phyloP scores from a whole-genome alignment of 176 grass and related monocot species.

The Ananas comosus region DNA sequence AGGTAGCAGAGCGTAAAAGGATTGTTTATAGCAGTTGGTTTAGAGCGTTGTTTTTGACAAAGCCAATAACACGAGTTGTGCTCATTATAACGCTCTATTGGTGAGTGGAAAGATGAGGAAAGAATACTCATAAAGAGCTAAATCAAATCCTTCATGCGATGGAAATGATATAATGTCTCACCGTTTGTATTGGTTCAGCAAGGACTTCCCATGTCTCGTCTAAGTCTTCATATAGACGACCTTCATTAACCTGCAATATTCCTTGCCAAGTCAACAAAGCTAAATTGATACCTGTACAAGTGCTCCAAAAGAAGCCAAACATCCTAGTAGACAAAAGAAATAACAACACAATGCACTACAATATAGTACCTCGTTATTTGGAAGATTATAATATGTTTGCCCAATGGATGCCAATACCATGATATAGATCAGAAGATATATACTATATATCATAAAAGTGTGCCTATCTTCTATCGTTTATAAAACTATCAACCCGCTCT shows the following conservation, averaged over 20 bases:
- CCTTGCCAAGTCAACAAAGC: not conserved
- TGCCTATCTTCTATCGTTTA: not conserved
- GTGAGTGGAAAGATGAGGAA: not conserved
- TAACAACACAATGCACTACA: not conserved
- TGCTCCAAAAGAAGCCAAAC: not conserved
- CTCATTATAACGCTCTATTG: not conserved
- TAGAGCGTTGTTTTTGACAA: not conserved
- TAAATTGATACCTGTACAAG: not conserved
- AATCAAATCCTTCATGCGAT: not conserved
- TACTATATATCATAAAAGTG: not conserved
- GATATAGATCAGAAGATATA: not conserved
- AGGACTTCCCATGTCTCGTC: conserved; percentile 93
- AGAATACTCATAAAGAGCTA: not conserved
- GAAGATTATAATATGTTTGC: not conserved
- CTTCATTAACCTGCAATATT: conserved; percentile 55
- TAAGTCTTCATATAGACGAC: conserved; percentile 61
- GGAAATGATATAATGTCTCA: conserved; percentile 17
- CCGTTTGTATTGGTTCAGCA: conserved; percentile 85
- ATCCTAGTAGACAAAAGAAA: not conserved
- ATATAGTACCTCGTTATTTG: not conserved
- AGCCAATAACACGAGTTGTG: conserved; percentile 7
- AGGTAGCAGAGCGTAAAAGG: too few species aligned
- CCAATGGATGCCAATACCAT: not conserved
- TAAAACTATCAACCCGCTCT: not conserved
- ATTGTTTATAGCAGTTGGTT: not conserved